A percentile compares a stretch with the other conserved stretches of the same genome.
Conservation (phyloP, 495 filamentous ascomycete species). For the Aspergillus bertholletiae region DNA sequence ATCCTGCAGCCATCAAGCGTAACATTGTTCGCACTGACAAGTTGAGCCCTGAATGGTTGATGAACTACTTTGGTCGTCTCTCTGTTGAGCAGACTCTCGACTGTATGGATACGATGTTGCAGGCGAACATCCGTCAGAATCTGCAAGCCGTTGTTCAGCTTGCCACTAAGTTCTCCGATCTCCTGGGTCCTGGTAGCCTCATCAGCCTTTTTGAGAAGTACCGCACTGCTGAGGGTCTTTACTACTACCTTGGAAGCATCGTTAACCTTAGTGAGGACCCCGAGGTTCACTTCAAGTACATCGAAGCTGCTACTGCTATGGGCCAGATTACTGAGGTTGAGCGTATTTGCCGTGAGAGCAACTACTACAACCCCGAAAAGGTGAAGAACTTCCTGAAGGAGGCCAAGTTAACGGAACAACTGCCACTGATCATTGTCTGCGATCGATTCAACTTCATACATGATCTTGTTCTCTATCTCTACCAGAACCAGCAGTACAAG, state of each 20-base stretch:
- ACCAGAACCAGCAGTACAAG: slow-evolving; percentile 99
- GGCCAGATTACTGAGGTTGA: slow-evolving; percentile 92
- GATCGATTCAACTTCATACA: slow-evolving; percentile 99
- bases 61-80: slow-evolving; percentile 86
- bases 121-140: slow-evolving; percentile 93
- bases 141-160: slow-evolving; percentile 90
- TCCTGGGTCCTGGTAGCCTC: slow-evolving; percentile 82
- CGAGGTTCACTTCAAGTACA: slow-evolving; percentile 99
- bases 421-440: slow-evolving; percentile 97
- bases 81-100: slow-evolving; percentile 94
- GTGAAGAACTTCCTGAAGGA: slow-evolving; percentile 99
- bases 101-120: slow-evolving; percentile 93
- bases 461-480: slow-evolving; percentile 93
- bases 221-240: slow-evolving; percentile 92
- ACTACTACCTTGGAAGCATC: slow-evolving; percentile 96
- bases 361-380: slow-evolving; percentile 91
- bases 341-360: slow-evolving; percentile 94
- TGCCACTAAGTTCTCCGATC: slow-evolving; percentile 95
- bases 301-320: slow-evolving; percentile 92
- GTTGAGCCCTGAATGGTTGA: slow-evolving; percentile 84
- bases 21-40: slow-evolving; percentile 78
- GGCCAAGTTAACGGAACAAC: slow-evolving; percentile 83
- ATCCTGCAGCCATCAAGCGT: slow-evolving; percentile 85
- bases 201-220: slow-evolving; percentile 97
- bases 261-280: slow-evolving; percentile 95